Evolutionary conservation across 441 rosid species (phyloP).

Genomic region (Gossypium lobatum): DNA sequence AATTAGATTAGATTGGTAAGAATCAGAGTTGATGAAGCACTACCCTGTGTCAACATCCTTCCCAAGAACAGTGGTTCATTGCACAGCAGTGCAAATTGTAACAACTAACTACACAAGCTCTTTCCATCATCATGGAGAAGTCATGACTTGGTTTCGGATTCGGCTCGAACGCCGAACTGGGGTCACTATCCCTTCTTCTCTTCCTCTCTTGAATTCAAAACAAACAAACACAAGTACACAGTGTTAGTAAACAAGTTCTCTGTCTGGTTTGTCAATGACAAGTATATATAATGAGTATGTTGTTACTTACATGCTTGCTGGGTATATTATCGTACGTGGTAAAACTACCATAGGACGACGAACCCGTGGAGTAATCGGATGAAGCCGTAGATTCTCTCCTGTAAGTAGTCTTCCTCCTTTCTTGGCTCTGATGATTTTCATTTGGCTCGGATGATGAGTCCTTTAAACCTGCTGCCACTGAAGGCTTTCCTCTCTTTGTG

Average conservation of each 20-base stretch:
- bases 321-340: slow-evolving; percentile 74
- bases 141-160: slow-evolving; percentile 43
- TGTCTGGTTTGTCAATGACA: background rate
- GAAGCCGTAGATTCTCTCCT: slow-evolving; percentile 75
- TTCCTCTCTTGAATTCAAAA: slow-evolving; percentile 37
- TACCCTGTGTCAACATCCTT: slow-evolving; percentile 14
- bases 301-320: slow-evolving; percentile 44
- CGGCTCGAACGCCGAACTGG: slow-evolving; percentile 89
- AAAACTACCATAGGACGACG: slow-evolving; percentile 74
- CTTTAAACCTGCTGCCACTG: slow-evolving; percentile 32
- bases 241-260: background rate
- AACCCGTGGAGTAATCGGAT: slow-evolving; percentile 50
- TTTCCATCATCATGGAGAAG: slow-evolving; percentile 37
- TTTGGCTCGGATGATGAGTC: slow-evolving; percentile 33
- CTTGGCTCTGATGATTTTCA: slow-evolving; percentile 43
- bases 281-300: background rate
- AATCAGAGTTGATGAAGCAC: background rate
- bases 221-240: background rate
- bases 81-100: slow-evolving; percentile 16
- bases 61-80: slow-evolving; percentile 11
- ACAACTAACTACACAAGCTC: background rate
- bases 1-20: no score
- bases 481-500: slow-evolving; percentile 29
- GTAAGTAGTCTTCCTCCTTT: slow-evolving; percentile 29
- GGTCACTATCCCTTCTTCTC: slow-evolving; percentile 51